phyloP scores from a whole-genome alignment of 2,329 filamentous ascomycete species.

The Aureobasidium leucospermi region DNA sequence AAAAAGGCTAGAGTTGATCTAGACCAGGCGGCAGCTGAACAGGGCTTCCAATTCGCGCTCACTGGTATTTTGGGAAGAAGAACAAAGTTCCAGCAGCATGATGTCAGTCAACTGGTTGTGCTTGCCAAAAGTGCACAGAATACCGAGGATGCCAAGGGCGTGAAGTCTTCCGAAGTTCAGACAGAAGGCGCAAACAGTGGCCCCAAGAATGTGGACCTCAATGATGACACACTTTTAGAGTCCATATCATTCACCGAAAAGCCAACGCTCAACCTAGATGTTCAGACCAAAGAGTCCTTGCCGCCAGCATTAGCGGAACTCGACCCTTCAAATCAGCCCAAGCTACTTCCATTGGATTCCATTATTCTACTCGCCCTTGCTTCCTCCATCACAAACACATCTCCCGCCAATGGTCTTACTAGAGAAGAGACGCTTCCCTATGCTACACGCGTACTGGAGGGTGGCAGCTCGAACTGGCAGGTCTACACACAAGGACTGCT shows the following conservation, averaged over 20 bases:
- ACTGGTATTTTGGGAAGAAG: constrained; percentile 82
- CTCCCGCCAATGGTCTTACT: constrained; percentile 75
- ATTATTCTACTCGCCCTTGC: constrained; percentile 73
- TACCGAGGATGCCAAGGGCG: constrained; percentile 1
- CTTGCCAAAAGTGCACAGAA: constrained; percentile 63
- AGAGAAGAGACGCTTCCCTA: constrained; percentile 92
- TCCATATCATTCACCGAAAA: constrained; percentile 68
- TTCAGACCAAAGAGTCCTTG: constrained; percentile 44
- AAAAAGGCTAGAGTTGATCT: constrained; percentile 66
- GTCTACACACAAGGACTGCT: constrained; percentile 91
- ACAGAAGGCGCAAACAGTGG: constrained; percentile 11
- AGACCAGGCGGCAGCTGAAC: constrained; percentile 56
- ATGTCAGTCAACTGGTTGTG: constrained; percentile 82
- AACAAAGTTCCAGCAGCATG: constrained; percentile 71
- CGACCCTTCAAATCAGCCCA: constrained; percentile 72
- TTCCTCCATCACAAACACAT: constrained; percentile 84
- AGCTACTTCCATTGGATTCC: constrained; percentile 75
- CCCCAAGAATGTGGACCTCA: constrained; percentile 60
- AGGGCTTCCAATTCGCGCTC: constrained; percentile 71
- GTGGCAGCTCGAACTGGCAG: constrained; percentile 94
- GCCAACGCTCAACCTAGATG: constrained; percentile 27
- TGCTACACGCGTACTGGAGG: constrained; percentile 76
- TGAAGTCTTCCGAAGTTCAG: neutral
- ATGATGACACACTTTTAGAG: constrained; percentile 90
- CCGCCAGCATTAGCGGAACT: constrained; percentile 57